These are phyloP conservation scores for Fusarium sp. DNA, from an alignment of 2,329 filamentous ascomycete genomes.

Conservation along the genomic window DNA sequence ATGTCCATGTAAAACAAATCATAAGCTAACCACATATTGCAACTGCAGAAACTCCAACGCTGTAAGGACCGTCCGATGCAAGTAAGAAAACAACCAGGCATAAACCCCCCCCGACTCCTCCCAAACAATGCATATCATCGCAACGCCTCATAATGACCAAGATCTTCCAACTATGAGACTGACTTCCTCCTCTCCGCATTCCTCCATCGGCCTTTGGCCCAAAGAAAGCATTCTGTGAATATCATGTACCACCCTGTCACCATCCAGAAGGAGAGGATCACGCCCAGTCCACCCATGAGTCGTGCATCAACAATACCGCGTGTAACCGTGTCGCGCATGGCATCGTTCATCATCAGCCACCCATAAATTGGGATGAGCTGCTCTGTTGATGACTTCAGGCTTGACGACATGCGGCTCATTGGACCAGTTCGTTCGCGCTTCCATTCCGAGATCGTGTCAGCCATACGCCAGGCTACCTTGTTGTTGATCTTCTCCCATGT, in stretches of 20 bases:
- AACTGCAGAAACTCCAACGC: conserved; percentile 21
- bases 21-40: conserved; percentile 4
- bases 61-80: conserved; percentile 32
- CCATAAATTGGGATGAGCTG: conserved; percentile 59
- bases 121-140: conserved; percentile 8
- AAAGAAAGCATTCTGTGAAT: conserved; percentile 63
- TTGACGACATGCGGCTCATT: conserved; percentile 23
- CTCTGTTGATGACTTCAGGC: conserved; percentile 43
- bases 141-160: conserved; percentile 6
- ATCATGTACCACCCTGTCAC: conserved; percentile 64
- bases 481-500: conserved; percentile 83
- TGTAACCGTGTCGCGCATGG: conserved; percentile 55
- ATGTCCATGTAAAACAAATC: conserved; percentile 16
- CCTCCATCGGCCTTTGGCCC: conserved; percentile 55
- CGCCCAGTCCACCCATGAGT: conserved; percentile 60
- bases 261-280: conserved; percentile 66
- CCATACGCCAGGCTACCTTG: conserved; percentile 75
- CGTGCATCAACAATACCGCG: conserved; percentile 60
- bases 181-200: conserved; percentile 47
- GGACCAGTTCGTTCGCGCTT: conserved; percentile 51
- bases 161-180: conserved; percentile 20
- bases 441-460: conserved; percentile 65
- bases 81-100: conserved; percentile 15
- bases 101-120: conserved; percentile 16
- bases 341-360: conserved; percentile 62